These are phyloP conservation scores for Aegilops bicornis DNA, from an alignment of 176 grass and related monocot genomes.

Conservation along the genomic window DNA sequence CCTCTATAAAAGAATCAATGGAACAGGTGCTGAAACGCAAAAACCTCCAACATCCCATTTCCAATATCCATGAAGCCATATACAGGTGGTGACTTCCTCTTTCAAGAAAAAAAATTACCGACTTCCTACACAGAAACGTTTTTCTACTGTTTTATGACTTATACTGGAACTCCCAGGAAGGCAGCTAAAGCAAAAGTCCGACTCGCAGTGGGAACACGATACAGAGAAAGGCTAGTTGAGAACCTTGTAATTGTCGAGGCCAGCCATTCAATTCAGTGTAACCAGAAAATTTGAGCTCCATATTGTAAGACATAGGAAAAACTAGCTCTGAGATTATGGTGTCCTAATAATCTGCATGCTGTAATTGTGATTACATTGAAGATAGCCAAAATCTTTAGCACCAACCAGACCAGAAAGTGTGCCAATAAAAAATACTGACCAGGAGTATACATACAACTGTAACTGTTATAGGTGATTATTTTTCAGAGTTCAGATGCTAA, in stretches of 20 bases:
- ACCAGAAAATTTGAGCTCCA: too few species aligned
- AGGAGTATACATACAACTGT: neutral
- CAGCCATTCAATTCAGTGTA: too few species aligned
- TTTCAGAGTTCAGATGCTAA: neutral
- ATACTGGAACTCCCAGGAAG: neutral
- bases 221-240: neutral
- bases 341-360: neutral
- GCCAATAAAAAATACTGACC: neutral
- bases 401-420: neutral
- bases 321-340: slow-evolving; percentile 28
- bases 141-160: neutral
- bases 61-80: slow-evolving; percentile 3
- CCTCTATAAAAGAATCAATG: slow-evolving; percentile 7
- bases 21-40: neutral
- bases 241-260: too few species aligned
- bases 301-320: neutral
- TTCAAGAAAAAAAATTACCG: too few species aligned
- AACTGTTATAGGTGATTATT: neutral
- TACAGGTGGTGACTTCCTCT: neutral
- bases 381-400: neutral
- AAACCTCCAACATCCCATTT: neutral
- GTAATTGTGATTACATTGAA: slow-evolving; percentile 1
- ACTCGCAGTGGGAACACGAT: neutral
- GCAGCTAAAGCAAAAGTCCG: neutral
- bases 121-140: neutral